A percentile compares a stretch with the other conserved stretches of the same genome.
These are phyloP conservation scores for Tanacetum coccineum DNA, from an alignment of 129 eudicot genomes.

Conservation along the genomic window DNA sequence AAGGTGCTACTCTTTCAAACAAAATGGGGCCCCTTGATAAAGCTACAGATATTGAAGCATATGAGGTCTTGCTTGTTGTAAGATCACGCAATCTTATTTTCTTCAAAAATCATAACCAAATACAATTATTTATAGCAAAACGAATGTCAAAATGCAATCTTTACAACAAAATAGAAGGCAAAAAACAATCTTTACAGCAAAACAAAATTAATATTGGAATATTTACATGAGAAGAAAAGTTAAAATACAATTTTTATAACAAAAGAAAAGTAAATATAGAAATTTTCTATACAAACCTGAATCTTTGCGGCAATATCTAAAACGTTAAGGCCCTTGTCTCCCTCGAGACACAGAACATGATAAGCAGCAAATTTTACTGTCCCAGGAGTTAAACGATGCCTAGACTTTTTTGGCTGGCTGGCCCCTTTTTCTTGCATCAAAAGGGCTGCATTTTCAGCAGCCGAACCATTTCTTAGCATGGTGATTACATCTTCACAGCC, in stretches of 20 bases:
- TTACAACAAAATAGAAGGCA: too few species aligned
- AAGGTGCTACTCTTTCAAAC: constrained; percentile 92
- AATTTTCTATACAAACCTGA: constrained; percentile 46
- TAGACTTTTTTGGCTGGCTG: constrained; percentile 60
- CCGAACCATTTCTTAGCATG: constrained; percentile 81
- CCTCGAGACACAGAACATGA: constrained; percentile 96
- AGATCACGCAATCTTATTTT: constrained; percentile 91
- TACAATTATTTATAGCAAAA: neutral
- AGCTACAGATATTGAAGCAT: constrained; percentile 95
- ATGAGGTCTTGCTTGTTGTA: constrained; percentile 91
- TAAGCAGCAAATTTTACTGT: constrained; percentile 97
- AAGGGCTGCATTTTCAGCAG: constrained; percentile 80
- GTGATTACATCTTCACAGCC: constrained; percentile 70
- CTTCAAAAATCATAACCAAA: constrained; percentile 26
- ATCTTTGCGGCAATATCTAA: constrained; percentile 86
- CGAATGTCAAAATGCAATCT: neutral
- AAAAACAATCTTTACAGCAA: too few species aligned
- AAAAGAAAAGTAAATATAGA: neutral
- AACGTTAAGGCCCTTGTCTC: constrained; percentile 72
- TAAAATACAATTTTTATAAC: neutral
- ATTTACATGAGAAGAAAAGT: too few species aligned
- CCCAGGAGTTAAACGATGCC: constrained; percentile 95
- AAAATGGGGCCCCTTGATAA: constrained; percentile 90
- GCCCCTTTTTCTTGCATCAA: constrained; percentile 84
- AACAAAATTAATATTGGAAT: neutral